Evolutionary conservation across 2,329 filamentous ascomycete species (phyloP), one percentile per base, ranked within the genome.

Genomic region (Helicocarpus griseus): DNA sequence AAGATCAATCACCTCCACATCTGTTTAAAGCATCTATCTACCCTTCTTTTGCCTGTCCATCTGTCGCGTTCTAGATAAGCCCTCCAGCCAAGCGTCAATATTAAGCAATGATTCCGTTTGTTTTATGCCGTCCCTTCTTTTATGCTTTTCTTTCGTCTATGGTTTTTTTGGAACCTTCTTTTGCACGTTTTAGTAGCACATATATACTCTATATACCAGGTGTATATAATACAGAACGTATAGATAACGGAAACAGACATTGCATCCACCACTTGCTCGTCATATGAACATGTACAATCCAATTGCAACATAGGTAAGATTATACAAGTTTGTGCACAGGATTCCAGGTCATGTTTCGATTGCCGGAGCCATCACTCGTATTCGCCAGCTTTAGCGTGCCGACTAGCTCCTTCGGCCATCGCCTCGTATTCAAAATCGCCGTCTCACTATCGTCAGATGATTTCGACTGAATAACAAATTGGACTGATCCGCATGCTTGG

Each of bases 1-100:
- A 64, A 24, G 33, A 33, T 48, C 24, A 55, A 47, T 35, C 14
- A 35, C 21, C 29, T n/a, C n/a, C n/a, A n/a, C 44, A 17, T 39
- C 1, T 31, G 13, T 31, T 31, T n/a, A n/a, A n/a, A 19, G 14
- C 17, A n/a, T 39, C 36, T 1, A 39, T 17, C 36, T 39, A 7
- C 17, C 11, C 11, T 44, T 8, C 24, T 21, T 29, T 7, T 29
- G 14, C 17, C 14, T 22, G 19, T 9, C 29, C 29, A 4, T 35
- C 8, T 47, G 22, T 33, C 17, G 17, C 14, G 2, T 22, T 47
- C 24, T 19, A 44, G 24, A 29, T 19, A 28, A 19, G 29, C 24
- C 21, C 17, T 26, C 24, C 5, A 44, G 40, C 22, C 39, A 26
- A 44, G 24, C 40, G 40, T 44, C 21, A 11, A 29, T 2, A 44